phyloP scores from a whole-genome alignment of 1,284 basidiomycete species.

The Moesziomyces aphidis region DNA sequence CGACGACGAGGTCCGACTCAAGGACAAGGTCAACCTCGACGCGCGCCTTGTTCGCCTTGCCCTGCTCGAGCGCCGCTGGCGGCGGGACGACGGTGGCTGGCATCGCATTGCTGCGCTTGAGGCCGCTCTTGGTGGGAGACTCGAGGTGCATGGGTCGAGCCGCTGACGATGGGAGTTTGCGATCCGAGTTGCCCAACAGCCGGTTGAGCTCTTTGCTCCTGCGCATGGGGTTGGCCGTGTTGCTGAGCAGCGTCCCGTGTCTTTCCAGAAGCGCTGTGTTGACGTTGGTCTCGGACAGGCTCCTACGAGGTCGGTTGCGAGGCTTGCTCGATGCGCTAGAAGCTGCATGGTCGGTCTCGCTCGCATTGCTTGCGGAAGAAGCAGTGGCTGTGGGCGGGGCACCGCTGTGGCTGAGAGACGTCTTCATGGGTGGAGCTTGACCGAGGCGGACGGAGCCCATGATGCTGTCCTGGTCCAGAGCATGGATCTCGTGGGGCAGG shows the following conservation, averaged over 20 bases:
- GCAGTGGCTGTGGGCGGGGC: slow-evolving; percentile 1
- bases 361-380: neutral
- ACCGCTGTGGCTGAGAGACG: slow-evolving; percentile 16
- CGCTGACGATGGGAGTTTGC: slow-evolving; percentile 39
- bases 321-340: slow-evolving; percentile 5
- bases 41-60: slow-evolving; percentile 72
- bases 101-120: slow-evolving; percentile 33
- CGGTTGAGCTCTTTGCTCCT: slow-evolving; percentile 57
- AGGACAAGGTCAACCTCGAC: slow-evolving; percentile 86
- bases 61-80: slow-evolving; percentile 58
- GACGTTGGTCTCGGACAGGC: slow-evolving; percentile 36
- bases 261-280: slow-evolving; percentile 43
- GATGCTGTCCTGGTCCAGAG: slow-evolving; percentile 53
- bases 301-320: slow-evolving; percentile 33
- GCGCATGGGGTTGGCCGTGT: slow-evolving; percentile 51
- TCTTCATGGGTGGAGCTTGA: slow-evolving; percentile 19
- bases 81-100: slow-evolving; percentile 21
- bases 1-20: slow-evolving; percentile 81
- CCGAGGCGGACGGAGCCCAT: slow-evolving; percentile 37
- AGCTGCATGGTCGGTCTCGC: neutral
- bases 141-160: slow-evolving; percentile 16
- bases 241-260: slow-evolving; percentile 54
- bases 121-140: slow-evolving; percentile 7
- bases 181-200: slow-evolving; percentile 50
- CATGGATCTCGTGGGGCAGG: slow-evolving; percentile 44